Percentiles rank a stretch among this genome's conserved stretches.
These are phyloP conservation scores for Trichoderma orchidacearum DNA, from an alignment of 495 filamentous ascomycete genomes.

Conservation along the genomic window DNA sequence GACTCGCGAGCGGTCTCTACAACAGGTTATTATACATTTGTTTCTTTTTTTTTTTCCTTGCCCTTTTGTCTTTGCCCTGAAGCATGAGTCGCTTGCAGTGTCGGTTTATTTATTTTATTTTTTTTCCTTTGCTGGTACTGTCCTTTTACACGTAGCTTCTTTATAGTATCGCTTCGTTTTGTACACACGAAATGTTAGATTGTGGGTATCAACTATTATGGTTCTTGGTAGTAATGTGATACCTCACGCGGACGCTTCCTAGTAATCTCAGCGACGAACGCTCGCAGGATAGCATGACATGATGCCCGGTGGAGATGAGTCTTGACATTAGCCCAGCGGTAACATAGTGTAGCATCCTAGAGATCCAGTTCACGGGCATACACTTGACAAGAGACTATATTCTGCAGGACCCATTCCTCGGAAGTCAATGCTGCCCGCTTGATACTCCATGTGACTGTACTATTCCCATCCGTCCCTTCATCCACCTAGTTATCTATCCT, in stretches of 20 bases:
- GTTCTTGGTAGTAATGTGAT: no score
- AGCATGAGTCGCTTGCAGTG: neutral
- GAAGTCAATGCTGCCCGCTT: neutral
- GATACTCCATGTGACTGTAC: neutral
- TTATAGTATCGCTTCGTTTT: neutral
- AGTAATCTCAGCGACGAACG: no score
- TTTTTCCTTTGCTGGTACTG: no score
- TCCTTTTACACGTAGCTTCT: slow-evolving; percentile 1
- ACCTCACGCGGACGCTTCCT: no score
- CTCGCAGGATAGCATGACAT: no score
- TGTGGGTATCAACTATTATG: neutral
- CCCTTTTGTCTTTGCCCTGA: neutral
- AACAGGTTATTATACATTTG: neutral
- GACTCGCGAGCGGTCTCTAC: neutral
- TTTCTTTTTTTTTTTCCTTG: neutral
- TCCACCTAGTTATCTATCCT: neutral
- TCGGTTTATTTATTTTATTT: slow-evolving; percentile 4
- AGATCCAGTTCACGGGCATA: no score
- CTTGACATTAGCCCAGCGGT: no score
- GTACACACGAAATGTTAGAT: neutral
- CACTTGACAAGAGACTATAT: no score
- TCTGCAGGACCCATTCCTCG: no score
- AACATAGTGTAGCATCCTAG: no score
- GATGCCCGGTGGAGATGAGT: no score
- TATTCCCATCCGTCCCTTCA: neutral